Evolutionary conservation across 176 grass and related monocot genomes (phyloP), one percentile per base, ranked within the genome.

Genomic region (Oryza australiensis): DNA sequence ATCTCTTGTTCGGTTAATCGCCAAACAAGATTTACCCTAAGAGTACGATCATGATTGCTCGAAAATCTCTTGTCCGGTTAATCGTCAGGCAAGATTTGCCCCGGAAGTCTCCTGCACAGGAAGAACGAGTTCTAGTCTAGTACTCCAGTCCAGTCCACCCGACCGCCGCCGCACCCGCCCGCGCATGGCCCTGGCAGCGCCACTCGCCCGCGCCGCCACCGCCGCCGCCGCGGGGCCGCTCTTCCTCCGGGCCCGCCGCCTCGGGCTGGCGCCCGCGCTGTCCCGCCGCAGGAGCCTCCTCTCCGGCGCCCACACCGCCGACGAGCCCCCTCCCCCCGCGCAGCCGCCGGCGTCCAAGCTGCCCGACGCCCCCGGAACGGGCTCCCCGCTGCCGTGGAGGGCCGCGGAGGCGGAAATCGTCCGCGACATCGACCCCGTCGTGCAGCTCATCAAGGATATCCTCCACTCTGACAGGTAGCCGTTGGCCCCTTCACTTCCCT

Each of bases 401-500:
- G 71, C 72, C 30, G 86, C 38, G 48, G 84, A 98, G 79, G 84
- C 78, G 10, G 88, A 91, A 64, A 93, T 98, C 66, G 88, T 94
- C 35, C 40, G 68, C 14, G 86, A 98, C 43, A 81, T 98, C 75
- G 83, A 82, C 8, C 92, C 92, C 26, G 76, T 89, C 51, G 38
- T 86, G 42, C 81, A 74, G 53, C 86, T 91, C 67, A 75, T 86
- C 45, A 94, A 94, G 66, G 86, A 94, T 18, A 98, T 98, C 84
- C 92, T 98, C 46, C 95, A 98, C 41, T 94, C 95, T 5, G 79
- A 86, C 55, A 94, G 94, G 94, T 97, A 35, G 8, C 65, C 9
- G 15, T 4, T 51, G 1, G 16, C 33, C 28, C 38, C 35, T 37
- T 37, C 35, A 5, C 35, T 37, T 8, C 35, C 35, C 24, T 22